Evolutionary conservation across 371 early-diverging fungal species (phyloP).

Genomic region (Mortierella sp.): DNA sequence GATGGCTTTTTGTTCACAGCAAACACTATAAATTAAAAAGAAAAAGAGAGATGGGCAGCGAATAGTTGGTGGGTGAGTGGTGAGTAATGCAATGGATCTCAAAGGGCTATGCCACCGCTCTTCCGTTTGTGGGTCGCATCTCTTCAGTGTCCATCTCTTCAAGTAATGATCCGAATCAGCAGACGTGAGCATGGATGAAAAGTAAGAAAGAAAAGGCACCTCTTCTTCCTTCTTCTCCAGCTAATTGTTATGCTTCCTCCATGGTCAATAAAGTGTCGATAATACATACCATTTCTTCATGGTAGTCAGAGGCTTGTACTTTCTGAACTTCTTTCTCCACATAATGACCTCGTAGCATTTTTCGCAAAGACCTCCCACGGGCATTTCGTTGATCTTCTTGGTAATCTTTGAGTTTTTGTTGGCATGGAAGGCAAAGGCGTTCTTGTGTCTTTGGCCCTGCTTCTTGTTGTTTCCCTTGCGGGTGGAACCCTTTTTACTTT

Average conservation of each 20-base stretch:
- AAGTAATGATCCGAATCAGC: background rate
- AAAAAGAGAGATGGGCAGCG: constrained; percentile 4
- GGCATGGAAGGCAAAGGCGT: constrained; percentile 86
- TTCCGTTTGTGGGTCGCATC: constrained; percentile 8
- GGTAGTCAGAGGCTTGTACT: constrained; percentile 95
- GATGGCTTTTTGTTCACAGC: constrained; percentile 85
- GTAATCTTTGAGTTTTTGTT: constrained; percentile 88
- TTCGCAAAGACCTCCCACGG: constrained; percentile 89
- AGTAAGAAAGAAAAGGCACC: background rate
- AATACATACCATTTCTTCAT: constrained; percentile 85
- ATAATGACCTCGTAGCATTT: constrained; percentile 90
- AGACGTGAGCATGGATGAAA: background rate
- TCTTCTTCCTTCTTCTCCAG: background rate
- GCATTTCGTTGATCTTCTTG: constrained; percentile 79
- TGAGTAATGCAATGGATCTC: too few species aligned
- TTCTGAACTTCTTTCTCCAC: constrained; percentile 94
- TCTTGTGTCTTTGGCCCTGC: constrained; percentile 88
- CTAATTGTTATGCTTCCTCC: background rate
- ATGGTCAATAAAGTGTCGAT: background rate
- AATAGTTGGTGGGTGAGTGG: too few species aligned
- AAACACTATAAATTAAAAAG: constrained; percentile 54
- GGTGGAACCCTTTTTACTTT: constrained; percentile 57
- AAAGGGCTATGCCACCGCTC: too few species aligned
- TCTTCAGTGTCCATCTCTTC: constrained; percentile 34
- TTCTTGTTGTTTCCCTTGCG: constrained; percentile 76